phyloP scores from a whole-genome alignment of 495 filamentous ascomycete species.

The Schizothecium vesticola region DNA sequence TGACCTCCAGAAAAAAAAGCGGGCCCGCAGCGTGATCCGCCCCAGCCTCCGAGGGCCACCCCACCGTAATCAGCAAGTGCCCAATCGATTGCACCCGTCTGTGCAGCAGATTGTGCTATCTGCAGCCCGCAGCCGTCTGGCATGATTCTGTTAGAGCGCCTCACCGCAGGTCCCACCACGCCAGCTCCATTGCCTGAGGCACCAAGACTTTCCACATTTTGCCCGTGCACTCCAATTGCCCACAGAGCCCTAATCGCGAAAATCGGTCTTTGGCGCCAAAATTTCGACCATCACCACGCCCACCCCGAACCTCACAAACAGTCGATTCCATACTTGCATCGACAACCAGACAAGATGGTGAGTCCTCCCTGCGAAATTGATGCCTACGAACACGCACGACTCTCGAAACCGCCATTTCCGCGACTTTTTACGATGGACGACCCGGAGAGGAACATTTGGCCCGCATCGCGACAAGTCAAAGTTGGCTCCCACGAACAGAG shows the following conservation, averaged over 20 bases:
- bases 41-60: not conserved
- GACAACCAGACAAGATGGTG: conserved; percentile 39
- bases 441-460: not conserved
- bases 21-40: conserved; percentile 18
- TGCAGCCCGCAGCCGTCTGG: not conserved
- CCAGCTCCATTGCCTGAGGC: conserved; percentile 18
- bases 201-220: conserved; percentile 15
- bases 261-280: conserved; percentile 32
- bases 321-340: conserved; percentile 32
- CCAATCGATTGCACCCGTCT: not conserved
- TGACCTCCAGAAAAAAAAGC: conserved; percentile 25
- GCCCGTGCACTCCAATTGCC: conserved; percentile 24
- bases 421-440: conserved; percentile 1
- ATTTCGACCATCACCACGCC: conserved; percentile 26
- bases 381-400: conserved; percentile 4
- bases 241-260: conserved; percentile 39
- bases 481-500: not conserved
- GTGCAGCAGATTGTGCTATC: conserved; percentile 10
- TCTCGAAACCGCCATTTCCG: not conserved
- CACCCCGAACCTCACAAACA: conserved; percentile 24
- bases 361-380: conserved; percentile 19
- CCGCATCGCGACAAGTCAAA: not conserved
- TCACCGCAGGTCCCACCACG: not conserved
- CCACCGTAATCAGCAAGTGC: conserved; percentile 8
- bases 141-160: not conserved